Conservation (phyloP, 2,329 filamentous ascomycete genomes). For the Ambrosiella cleistominuta region DNA sequence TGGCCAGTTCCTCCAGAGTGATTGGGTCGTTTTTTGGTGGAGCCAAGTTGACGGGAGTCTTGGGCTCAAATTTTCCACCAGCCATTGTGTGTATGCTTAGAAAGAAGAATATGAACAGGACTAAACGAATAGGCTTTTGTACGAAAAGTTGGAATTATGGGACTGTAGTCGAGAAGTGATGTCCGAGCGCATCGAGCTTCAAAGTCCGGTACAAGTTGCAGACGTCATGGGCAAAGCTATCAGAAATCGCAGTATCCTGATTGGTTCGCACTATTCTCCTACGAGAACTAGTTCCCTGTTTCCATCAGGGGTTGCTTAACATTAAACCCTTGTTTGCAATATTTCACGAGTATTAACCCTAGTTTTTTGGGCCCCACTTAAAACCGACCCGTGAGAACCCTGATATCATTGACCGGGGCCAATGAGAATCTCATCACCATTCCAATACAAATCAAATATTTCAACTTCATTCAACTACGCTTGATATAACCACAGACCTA, state of each 20-base stretch:
- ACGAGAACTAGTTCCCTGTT: background rate
- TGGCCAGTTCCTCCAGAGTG: constrained; percentile 57
- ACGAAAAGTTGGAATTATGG: background rate
- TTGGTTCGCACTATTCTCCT: background rate
- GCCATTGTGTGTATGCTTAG: constrained; percentile 21
- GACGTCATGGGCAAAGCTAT: background rate
- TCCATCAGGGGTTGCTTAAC: background rate
- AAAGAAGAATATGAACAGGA: background rate
- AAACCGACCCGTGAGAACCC: background rate
- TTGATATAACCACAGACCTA: too few species aligned
- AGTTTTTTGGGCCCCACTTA: background rate
- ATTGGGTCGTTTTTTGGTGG: constrained; percentile 82
- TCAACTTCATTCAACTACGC: too few species aligned
- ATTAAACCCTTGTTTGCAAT: background rate
- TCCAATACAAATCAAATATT: too few species aligned
- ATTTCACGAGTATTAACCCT: too few species aligned
- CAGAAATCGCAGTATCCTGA: background rate
- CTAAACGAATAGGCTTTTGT: background rate
- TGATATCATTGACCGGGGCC: background rate
- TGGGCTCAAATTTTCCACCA: constrained; percentile 59
- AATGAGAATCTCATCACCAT: too few species aligned
- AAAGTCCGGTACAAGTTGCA: background rate
- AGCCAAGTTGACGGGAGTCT: constrained; percentile 54
- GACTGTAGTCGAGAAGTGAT: too few species aligned
- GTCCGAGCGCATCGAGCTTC: background rate